Evolutionary conservation across 768 basidiomycete species (phyloP).

Genomic region (Sarcodon sp.): DNA sequence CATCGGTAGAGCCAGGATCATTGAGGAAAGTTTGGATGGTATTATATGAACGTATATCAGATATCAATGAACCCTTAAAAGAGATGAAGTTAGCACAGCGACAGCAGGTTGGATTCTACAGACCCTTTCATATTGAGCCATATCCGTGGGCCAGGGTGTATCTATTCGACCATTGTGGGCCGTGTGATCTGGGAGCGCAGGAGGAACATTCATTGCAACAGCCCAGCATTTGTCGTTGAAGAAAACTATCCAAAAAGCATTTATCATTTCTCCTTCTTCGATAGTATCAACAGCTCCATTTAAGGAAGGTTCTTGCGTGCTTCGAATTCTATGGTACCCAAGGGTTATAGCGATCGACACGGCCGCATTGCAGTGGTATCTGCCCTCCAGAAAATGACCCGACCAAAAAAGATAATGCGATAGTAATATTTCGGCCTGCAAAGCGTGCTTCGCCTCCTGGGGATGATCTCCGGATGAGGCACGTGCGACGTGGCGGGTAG

Average conservation of each 20-base stretch:
- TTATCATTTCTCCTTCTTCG: constrained; percentile 58
- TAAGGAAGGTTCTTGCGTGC: constrained; percentile 11
- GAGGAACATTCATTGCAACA: constrained; percentile 37
- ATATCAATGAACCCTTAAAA: constrained; percentile 26
- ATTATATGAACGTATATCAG: constrained; percentile 28
- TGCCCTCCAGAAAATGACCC: constrained; percentile 48
- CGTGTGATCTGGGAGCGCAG: constrained; percentile 43
- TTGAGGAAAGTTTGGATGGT: constrained; percentile 39
- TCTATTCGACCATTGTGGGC: constrained; percentile 22
- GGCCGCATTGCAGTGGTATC: constrained; percentile 32
- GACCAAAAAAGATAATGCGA: constrained; percentile 51
- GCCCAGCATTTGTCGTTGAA: constrained; percentile 44
- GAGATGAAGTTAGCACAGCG: constrained; percentile 17
- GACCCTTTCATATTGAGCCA: constrained; percentile 19
- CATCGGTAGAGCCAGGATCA: constrained; percentile 19
- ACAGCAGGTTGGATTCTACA: not conserved
- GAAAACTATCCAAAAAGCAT: constrained; percentile 53
- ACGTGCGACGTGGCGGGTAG: constrained; percentile 36
- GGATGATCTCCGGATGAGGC: constrained; percentile 17
- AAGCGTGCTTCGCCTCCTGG: constrained; percentile 19
- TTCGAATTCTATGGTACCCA: constrained; percentile 15
- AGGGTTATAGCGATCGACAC: constrained; percentile 18
- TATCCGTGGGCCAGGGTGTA: constrained; percentile 24
- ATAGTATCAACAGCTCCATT: constrained; percentile 22
- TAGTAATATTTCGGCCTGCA: constrained; percentile 38